Base-by-base conservation (phyloP, 106 monocot species). In the Dendrobium chrysotoxum region DNA sequence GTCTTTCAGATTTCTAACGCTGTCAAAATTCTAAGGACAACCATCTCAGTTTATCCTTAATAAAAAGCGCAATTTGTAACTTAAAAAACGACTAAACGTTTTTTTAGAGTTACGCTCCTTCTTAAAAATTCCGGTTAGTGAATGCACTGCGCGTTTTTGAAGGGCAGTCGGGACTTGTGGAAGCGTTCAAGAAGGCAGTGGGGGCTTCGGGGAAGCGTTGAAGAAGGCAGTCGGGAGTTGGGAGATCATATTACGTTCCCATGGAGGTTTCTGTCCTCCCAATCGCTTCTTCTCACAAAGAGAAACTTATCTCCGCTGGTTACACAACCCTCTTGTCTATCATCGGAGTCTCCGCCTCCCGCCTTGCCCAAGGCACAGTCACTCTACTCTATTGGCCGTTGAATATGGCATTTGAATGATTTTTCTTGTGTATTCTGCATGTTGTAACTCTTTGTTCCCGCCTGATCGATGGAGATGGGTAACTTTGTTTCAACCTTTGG, bases 251-350 rank as follows among this genome's bases (percentile, higher is more conserved):
- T 35, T 3, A 2, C 75, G 9, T 16, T 50, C 45, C 40, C 55
- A 85, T 88, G 88, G 85, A 85, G 80, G 66, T 85, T 30, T 83
- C 80, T 18, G 53, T 21, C 20, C 81, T 89, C 21, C 89, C 89
- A 1, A 79, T 86, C 76, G 75, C 86, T 15, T 42, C 86, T 9
- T 79, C 86, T 13, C 81, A 75, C 67, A 41, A 81, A 10, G 83
- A 81, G 79, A 89, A 86, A 79, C 85, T 88, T 28, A 45, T 84
- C 79, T 55, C 85, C 11, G 83, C 84, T 25, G 84, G 89, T 10
- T 89, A 81, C 79, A 84, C 83, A 18, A 86, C 81, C 20, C 75
- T 86, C 41, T 30, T 65, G 12, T 86, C 89, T 30, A 83, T 89
- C 70, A 77, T 83, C 61, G 79, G 83, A 55, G 53, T 83, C 57